phyloP scores from a whole-genome alignment of 78 protist species.

The Dictyostelium firmibasis region DNA sequence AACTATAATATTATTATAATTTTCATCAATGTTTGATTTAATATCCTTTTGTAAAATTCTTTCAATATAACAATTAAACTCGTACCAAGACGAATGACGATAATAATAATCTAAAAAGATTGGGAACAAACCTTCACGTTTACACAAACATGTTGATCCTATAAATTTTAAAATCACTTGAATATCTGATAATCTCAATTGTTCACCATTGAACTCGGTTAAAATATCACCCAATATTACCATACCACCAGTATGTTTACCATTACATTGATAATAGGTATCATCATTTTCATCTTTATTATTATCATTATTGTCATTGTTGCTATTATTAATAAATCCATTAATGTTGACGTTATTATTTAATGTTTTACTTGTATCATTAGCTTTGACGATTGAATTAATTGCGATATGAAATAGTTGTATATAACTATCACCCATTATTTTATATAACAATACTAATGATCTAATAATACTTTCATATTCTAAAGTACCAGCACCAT shows the following conservation, averaged over 20 bases:
- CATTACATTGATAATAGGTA: background rate
- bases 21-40: background rate
- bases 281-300: background rate
- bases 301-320: too few species aligned
- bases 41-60: background rate
- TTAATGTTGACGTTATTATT: background rate
- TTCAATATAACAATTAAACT: conserved; percentile 12
- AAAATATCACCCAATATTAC: conserved; percentile 10
- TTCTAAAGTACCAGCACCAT: background rate
- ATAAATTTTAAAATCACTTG: background rate
- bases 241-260: conserved; percentile 10
- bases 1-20: background rate
- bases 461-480: conserved; percentile 11
- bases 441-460: background rate
- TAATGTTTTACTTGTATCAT: background rate
- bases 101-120: background rate
- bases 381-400: background rate
- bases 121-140: background rate
- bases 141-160: background rate
- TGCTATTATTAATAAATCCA: background rate
- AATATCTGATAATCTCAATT: background rate
- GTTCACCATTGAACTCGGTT: background rate
- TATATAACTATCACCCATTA: background rate
- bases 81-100: background rate
- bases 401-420: background rate